These are phyloP conservation scores for Beta macrorhiza DNA, from an alignment of 179 eudicot species.

Conservation along the genomic window DNA sequence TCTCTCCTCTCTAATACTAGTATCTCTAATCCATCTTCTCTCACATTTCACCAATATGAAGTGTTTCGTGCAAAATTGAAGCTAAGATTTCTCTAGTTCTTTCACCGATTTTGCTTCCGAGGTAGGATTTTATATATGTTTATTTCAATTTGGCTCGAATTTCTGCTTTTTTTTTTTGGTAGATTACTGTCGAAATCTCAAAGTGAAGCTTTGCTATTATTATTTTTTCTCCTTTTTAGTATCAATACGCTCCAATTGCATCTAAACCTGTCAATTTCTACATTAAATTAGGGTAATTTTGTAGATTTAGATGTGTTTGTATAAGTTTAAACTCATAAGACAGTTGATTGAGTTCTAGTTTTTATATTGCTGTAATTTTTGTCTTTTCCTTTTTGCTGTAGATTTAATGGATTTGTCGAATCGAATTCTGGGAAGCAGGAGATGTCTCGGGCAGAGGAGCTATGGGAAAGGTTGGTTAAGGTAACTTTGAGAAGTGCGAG, in stretches of 20 bases:
- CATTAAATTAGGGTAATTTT: not conserved
- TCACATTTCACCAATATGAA: not conserved
- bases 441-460: slow-evolving; percentile 87
- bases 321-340: not conserved
- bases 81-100: not conserved
- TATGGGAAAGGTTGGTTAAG: slow-evolving; percentile 96
- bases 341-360: not conserved
- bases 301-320: not conserved
- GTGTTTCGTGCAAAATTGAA: not conserved
- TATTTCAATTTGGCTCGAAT: not conserved
- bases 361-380: not conserved
- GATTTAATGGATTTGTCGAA: not conserved
- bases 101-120: not conserved
- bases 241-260: not conserved
- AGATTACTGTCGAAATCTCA: not conserved
- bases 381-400: too few species aligned
- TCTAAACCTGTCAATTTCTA: not conserved
- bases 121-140: not conserved
- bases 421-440: slow-evolving; percentile 31
- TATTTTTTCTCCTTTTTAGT: not conserved
- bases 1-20: not conserved
- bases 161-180: not conserved
- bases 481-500: slow-evolving; percentile 85
- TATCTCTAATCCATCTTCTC: slow-evolving; percentile 21
- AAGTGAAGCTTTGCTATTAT: not conserved